These are phyloP conservation scores for Claviceps cyperi DNA, from an alignment of 2,329 filamentous ascomycete species.

Conservation along the genomic window DNA sequence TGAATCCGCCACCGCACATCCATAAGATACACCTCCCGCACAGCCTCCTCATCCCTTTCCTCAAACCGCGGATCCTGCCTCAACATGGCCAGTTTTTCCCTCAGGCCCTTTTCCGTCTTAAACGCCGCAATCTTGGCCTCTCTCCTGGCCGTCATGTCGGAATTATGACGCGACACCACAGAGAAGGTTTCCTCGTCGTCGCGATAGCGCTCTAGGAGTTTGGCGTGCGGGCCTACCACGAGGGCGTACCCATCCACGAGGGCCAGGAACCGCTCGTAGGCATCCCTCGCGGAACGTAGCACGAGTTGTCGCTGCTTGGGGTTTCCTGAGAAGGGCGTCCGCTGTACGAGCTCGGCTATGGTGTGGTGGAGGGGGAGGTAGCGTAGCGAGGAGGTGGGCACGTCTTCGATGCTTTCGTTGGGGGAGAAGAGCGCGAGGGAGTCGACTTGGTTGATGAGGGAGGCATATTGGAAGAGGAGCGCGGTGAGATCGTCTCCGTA, in stretches of 20 bases:
- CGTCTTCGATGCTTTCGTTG: slow-evolving; percentile 80
- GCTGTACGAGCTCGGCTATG: slow-evolving; percentile 66
- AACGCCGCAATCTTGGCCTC: slow-evolving; percentile 79
- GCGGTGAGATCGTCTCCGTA: slow-evolving; percentile 54
- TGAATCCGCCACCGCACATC: slow-evolving; percentile 61
- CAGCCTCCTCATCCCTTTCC: slow-evolving; percentile 65
- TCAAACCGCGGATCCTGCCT: slow-evolving; percentile 34
- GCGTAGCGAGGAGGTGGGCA: slow-evolving; percentile 71
- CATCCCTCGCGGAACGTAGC: slow-evolving; percentile 48
- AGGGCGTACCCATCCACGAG: slow-evolving; percentile 67
- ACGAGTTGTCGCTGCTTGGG: slow-evolving; percentile 44
- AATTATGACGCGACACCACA: slow-evolving; percentile 40
- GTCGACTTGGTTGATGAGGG: slow-evolving; percentile 55
- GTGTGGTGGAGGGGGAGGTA: slow-evolving; percentile 69
- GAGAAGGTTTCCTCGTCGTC: slow-evolving; percentile 62
- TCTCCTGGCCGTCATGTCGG: slow-evolving; percentile 51
- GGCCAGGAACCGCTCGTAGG: slow-evolving; percentile 67
- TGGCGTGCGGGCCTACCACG: slow-evolving; percentile 47
- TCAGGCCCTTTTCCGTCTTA: slow-evolving; percentile 72
- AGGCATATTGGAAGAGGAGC: slow-evolving; percentile 56
- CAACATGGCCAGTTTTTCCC: slow-evolving; percentile 57
- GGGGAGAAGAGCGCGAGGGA: slow-evolving; percentile 72
- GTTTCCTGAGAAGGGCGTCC: slow-evolving; percentile 35
- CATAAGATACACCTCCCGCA: slow-evolving; percentile 64
- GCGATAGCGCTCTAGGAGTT: slow-evolving; percentile 57